Evolutionary conservation across 352 stramenopile species (phyloP).

Genomic region (Pythium scleroteichum): DNA sequence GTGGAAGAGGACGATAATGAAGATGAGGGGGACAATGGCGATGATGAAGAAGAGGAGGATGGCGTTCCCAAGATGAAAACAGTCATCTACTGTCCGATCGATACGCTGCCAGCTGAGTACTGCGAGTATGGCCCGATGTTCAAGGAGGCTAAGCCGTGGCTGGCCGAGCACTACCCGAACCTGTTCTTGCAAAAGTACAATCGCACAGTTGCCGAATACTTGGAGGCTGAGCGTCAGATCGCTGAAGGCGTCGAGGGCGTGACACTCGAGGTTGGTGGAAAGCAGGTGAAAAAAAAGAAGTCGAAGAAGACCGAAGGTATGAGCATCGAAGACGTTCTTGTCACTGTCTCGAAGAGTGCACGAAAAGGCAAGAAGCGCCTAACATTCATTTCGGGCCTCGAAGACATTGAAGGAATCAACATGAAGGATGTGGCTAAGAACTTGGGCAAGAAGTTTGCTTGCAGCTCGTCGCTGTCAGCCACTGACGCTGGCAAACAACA

Average conservation of each 20-base stretch:
- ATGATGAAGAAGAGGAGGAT: constrained; percentile 40
- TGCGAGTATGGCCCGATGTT: constrained; percentile 87
- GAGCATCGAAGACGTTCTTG: constrained; percentile 64
- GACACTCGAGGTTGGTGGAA: constrained; percentile 68
- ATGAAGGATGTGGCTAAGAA: constrained; percentile 84
- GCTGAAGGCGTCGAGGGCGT: constrained; percentile 76
- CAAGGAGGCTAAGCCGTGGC: constrained; percentile 82
- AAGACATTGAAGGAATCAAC: constrained; percentile 79
- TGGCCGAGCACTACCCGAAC: constrained; percentile 71
- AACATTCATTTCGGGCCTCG: constrained; percentile 80
- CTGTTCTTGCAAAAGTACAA: constrained; percentile 84
- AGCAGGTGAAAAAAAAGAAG: constrained; percentile 85
- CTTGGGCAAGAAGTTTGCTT: constrained; percentile 82
- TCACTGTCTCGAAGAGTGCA: constrained; percentile 71
- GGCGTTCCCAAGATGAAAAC: constrained; percentile 52
- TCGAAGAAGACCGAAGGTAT: constrained; percentile 77
- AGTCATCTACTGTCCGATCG: constrained; percentile 83
- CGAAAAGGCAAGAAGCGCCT: constrained; percentile 80
- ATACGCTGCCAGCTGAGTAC: constrained; percentile 83
- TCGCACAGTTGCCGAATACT: constrained; percentile 70
- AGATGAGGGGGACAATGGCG: constrained; percentile 45
- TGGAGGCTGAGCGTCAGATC: constrained; percentile 82
- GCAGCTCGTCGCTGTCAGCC: constrained; percentile 79
- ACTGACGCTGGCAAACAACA: constrained; percentile 74
- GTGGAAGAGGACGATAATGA: constrained; percentile 24